A percentile compares a stretch with the other conserved stretches of the same genome.
Conservation (phyloP, 805 yeast species). For the Pichia ethanolica region DNA sequence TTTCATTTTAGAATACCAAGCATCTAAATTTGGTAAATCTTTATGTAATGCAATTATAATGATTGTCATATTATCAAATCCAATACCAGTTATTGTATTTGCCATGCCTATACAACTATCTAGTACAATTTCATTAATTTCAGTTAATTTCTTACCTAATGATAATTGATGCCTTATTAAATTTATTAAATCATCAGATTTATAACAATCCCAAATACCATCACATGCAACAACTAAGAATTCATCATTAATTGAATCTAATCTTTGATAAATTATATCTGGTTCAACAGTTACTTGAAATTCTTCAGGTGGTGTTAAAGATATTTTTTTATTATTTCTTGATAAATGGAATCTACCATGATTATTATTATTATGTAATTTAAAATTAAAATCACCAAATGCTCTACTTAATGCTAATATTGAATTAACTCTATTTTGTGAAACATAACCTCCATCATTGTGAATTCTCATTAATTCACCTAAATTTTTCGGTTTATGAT, state of each 20-base stretch:
- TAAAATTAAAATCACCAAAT: slow-evolving; percentile 60
- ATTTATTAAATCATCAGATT: slow-evolving; percentile 45
- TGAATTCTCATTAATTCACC: slow-evolving; percentile 53
- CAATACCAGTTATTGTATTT: slow-evolving; percentile 66
- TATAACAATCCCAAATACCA: slow-evolving; percentile 74
- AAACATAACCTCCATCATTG: slow-evolving; percentile 53
- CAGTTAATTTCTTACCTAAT: slow-evolving; percentile 50
- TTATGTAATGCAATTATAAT: slow-evolving; percentile 59
- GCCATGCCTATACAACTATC: slow-evolving; percentile 68
- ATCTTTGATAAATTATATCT: slow-evolving; percentile 53
- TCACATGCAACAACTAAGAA: slow-evolving; percentile 73
- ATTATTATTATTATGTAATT: slow-evolving; percentile 26
- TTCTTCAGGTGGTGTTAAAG: slow-evolving; percentile 51
- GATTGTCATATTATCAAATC: slow-evolving; percentile 77
- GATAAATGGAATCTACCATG: slow-evolving; percentile 18
- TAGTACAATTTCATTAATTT: slow-evolving; percentile 49
- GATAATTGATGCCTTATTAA: slow-evolving; percentile 51
- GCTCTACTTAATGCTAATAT: slow-evolving; percentile 51
- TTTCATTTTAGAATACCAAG: slow-evolving; percentile 55
- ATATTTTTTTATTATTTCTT: slow-evolving; percentile 18
- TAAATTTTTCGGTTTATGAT: slow-evolving; percentile 53
- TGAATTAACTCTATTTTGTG: slow-evolving; percentile 54
- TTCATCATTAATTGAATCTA: slow-evolving; percentile 51
- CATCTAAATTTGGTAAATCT: slow-evolving; percentile 29
- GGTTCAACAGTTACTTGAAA: slow-evolving; percentile 78